Evolutionary conservation across 2,329 filamentous ascomycete genomes (phyloP).

Genomic region (Alternaria sp.): DNA sequence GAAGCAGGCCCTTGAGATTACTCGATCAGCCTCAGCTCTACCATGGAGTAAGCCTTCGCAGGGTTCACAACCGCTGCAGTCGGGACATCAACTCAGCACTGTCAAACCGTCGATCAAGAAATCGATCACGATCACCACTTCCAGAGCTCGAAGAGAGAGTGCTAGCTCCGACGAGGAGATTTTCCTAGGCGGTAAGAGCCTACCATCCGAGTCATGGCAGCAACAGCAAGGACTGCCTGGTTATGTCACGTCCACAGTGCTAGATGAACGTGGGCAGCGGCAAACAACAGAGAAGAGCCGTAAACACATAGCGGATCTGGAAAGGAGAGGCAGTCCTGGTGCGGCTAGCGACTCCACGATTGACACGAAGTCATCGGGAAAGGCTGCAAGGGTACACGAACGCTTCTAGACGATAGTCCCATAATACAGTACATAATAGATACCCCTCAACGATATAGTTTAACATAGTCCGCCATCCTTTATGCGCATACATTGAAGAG

Average conservation of each 20-base stretch:
- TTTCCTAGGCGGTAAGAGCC: slow-evolving; percentile 23
- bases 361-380: slow-evolving; percentile 18
- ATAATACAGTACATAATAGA: not conserved
- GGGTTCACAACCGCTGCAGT: slow-evolving; percentile 14
- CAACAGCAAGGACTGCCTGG: slow-evolving; percentile 22
- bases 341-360: slow-evolving; percentile 22
- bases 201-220: slow-evolving; percentile 23
- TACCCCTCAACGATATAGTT: not conserved
- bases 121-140: slow-evolving; percentile 31
- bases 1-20: slow-evolving; percentile 26
- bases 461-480: not conserved
- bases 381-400: slow-evolving; percentile 9
- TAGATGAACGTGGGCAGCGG: slow-evolving; percentile 17
- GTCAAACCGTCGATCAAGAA: slow-evolving; percentile 30
- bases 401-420: slow-evolving; percentile 4
- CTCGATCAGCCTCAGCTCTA: slow-evolving; percentile 24
- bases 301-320: not conserved
- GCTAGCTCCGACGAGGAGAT: slow-evolving; percentile 34
- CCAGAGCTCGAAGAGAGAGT: slow-evolving; percentile 29
- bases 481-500: not conserved
- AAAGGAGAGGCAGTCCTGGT: slow-evolving; percentile 23
- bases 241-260: slow-evolving; percentile 30
- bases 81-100: slow-evolving; percentile 22
- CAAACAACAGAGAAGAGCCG: slow-evolving; percentile 10
- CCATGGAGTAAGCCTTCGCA: slow-evolving; percentile 28